Conservation (phyloP, 805 yeast genomes). For the Candida coleopterorum region DNA sequence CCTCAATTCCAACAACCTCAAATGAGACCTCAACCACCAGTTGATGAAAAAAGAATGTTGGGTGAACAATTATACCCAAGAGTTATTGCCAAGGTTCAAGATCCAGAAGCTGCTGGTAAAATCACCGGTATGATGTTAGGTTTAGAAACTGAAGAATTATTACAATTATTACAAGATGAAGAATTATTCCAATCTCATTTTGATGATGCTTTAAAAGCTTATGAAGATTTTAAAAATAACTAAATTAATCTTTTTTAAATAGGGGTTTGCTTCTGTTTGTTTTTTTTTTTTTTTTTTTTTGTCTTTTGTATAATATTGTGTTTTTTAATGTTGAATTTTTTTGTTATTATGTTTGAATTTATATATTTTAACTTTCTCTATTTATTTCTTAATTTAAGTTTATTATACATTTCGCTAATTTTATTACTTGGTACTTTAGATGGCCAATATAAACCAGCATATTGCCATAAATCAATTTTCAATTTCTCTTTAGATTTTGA, state of each 20-base stretch:
- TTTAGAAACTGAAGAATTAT: constrained; percentile 86
- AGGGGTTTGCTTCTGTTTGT: constrained; percentile 15
- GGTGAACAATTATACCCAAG: constrained; percentile 97
- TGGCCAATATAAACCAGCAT: constrained; percentile 85
- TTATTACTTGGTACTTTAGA: constrained; percentile 70
- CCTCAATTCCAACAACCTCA: constrained; percentile 49
- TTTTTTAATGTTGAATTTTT: constrained; percentile 8
- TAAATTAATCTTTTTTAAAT: constrained; percentile 20
- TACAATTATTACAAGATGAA: constrained; percentile 85
- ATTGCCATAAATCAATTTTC: constrained; percentile 87
- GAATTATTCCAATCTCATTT: constrained; percentile 85
- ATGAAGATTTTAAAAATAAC: constrained; percentile 79
- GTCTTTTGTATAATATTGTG: constrained; percentile 20
- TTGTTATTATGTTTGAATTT: not conserved
- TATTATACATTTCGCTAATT: constrained; percentile 71
- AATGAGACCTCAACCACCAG: constrained; percentile 67
- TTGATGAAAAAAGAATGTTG: constrained; percentile 93
- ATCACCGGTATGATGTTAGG: constrained; percentile 98
- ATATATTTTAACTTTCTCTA: too few species aligned
- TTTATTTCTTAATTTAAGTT: constrained; percentile 35
- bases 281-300: too few species aligned
- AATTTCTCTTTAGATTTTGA: constrained; percentile 49
- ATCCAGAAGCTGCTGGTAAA: constrained; percentile 95
- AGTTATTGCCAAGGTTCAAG: constrained; percentile 82
- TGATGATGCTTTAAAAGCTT: constrained; percentile 91